Evolutionary conservation across 768 basidiomycete species (phyloP), one percentile per base, ranked within the genome.

Genomic region (Suillus subaureus): DNA sequence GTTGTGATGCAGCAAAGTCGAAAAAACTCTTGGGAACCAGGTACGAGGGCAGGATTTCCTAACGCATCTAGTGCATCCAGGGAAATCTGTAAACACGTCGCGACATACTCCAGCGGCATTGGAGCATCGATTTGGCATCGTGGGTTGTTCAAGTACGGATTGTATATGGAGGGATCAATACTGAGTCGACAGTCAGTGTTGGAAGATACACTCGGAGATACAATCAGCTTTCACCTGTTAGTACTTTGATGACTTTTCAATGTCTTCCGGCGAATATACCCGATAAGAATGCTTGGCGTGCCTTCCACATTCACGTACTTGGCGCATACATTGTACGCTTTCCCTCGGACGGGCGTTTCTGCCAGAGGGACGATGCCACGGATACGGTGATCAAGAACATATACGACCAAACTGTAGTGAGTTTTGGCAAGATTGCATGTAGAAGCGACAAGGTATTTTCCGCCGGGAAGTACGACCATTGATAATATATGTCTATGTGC

Each of bases 371-470:
- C 62, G 70, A 74, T 61, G 37, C 80, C 61, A 78, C 84, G 66
- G 49, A 63, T 77, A 40, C 72, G 82, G 65, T 88, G 83, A 72
- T 91, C 89, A 64, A 91, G 76, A 23, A 80, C 79, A 66, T 82
- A 90, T 1, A 91, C 74, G 15, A 81, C 73, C 35, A 92, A 72
- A 52, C 80, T 84, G 70, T 84, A 88, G 43, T 80, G 79, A 40
- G 77, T 78, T 61, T 77, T 79, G 15, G 74, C 73, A 4, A 70
- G 68, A 70, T 87, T 84, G 67, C 78, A 79, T 6, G 85, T 83
- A 12, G 88, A 90, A 1, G 87, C 86, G 42, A 90, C 76, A 67
- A 91, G 83, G 67, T 88, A 89, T 69, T 87, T 89, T 23, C 90
- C 89, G 1, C 89, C 90, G 8, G 89, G 86, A 11, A 90, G 80